Evolutionary conservation across 1,139 yeast species (phyloP), one percentile per base, ranked within the genome.

Genomic region (Debaryomyces psychrophilus): DNA sequence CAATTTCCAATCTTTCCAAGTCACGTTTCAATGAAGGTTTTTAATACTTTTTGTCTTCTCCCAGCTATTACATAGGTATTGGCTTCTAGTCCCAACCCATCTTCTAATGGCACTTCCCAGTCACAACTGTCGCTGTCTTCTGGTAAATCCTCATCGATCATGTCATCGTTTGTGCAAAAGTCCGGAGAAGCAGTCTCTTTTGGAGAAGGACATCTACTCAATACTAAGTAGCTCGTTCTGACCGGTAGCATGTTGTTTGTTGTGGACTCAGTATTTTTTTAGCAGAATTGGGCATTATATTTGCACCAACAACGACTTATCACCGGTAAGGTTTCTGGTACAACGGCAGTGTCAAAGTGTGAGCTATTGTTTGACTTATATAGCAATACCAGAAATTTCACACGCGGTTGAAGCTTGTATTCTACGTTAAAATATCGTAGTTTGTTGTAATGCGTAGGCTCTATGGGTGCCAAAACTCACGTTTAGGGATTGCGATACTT

Each of bases 111-210:
- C 7, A 15, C 39, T 3, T 36, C 31, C 14, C n/a, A 9, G 2
- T 26, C 41, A 4, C 11, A 34, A 3, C 36, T 33, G 36, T 33
- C 36, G 8, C 25, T n/a, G 12, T 17, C 23, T 15, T 31, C 35
- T 8, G 4, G 12, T 1, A 12, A 17, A 11, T 18, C 36, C 4
- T 33, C 36, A n/a, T 37, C 41, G 15, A 8, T 29, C 3, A n/a
- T 38, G 12, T 11, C 33, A 6, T 20, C 34, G 11, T 38, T 38
- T 20, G 20, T 38, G 7, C 41, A 38, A 20, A 22, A 38, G 17
- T 18, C 41, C 6, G 39, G 39, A 17, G 28, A 37, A 15, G 25
- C 34, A 2, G 15, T 34, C 9, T 38, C 41, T 8, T 4, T 18
- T 27, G 33, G 33, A 17, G 41, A 22, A n/a, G 41, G 27, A 20